Conservation (phyloP, 139 green algal genomes). For the Tetradesmus obliquus region DNA sequence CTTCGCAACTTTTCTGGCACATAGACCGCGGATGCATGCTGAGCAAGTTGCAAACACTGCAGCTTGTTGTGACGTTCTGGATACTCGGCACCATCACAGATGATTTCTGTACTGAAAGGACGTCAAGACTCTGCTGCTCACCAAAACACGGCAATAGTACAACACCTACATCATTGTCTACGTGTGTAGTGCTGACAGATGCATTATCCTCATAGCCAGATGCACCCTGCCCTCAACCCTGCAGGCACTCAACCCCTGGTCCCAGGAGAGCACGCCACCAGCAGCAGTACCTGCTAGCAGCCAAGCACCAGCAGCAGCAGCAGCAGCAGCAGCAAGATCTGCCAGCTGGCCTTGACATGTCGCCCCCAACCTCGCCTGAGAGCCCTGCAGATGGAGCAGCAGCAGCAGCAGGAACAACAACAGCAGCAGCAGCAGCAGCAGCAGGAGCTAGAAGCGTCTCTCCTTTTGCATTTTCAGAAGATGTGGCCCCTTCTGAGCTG, state of each 20-base stretch:
- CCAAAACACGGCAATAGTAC: too few relatives aligned
- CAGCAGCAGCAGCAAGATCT: neutral
- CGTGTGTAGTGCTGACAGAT: too few relatives aligned
- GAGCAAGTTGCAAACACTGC: too few relatives aligned
- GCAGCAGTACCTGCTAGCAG: neutral
- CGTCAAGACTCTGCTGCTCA: too few relatives aligned
- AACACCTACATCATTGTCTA: too few relatives aligned
- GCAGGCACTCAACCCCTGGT: neutral
- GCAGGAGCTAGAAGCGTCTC: neutral
- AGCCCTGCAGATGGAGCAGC: neutral
- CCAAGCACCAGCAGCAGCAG: neutral
- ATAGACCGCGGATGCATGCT: too few relatives aligned
- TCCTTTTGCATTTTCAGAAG: neutral
- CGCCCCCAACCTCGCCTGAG: neutral
- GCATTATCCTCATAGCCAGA: too few relatives aligned
- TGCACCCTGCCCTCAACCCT: neutral
- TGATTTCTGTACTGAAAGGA: too few relatives aligned
- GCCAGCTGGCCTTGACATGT: neutral
- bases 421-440: neutral
- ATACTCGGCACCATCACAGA: too few relatives aligned
- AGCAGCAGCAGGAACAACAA: neutral
- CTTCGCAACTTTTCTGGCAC: too few relatives aligned
- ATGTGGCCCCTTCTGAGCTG: conserved; percentile 19
- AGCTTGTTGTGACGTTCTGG: too few relatives aligned
- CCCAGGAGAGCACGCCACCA: neutral